A percentile compares a stretch with the other conserved stretches of the same genome.
phyloP scores from a whole-genome alignment of 768 basidiomycete species.

The Naganishia kalamii region DNA sequence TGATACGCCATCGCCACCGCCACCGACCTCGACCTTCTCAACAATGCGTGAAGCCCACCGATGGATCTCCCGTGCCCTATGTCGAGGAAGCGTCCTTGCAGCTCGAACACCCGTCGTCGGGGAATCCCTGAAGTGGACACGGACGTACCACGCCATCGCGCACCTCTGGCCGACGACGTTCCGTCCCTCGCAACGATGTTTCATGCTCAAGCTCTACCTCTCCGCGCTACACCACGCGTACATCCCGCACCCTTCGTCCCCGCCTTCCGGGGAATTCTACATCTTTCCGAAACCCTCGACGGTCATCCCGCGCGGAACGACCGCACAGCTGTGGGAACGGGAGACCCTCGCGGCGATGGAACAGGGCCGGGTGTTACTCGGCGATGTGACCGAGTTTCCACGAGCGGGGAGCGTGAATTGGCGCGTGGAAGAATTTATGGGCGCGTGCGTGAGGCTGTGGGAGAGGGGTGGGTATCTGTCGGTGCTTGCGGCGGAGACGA shows the following conservation, averaged over 20 bases:
- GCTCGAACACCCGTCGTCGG: constrained; percentile 49
- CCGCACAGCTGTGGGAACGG: constrained; percentile 54
- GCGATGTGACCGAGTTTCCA: constrained; percentile 67
- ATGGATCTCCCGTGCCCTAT: constrained; percentile 74
- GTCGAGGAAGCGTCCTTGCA: constrained; percentile 67
- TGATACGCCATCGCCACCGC: not conserved
- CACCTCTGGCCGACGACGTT: constrained; percentile 73
- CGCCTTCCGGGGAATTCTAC: constrained; percentile 16
- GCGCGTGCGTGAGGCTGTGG: constrained; percentile 74
- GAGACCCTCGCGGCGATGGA: constrained; percentile 62
- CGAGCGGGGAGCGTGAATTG: constrained; percentile 69
- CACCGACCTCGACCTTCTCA: constrained; percentile 21
- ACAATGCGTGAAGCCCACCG: constrained; percentile 70
- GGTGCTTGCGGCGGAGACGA: constrained; percentile 66
- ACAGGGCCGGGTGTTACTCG: constrained; percentile 65
- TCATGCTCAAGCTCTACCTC: constrained; percentile 64
- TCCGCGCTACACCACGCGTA: constrained; percentile 56
- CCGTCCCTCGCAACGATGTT: constrained; percentile 66
- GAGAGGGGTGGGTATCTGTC: constrained; percentile 63
- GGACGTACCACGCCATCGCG: constrained; percentile 44
- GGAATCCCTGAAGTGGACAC: constrained; percentile 35
- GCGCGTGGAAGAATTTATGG: constrained; percentile 75
- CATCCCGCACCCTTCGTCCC: constrained; percentile 26
- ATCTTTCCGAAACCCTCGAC: constrained; percentile 23
- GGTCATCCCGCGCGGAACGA: constrained; percentile 2